A percentile compares a stretch with the other conserved stretches of the same genome.
Conservation (phyloP, 2,329 filamentous ascomycete genomes). For the Sporothrix inflata region DNA sequence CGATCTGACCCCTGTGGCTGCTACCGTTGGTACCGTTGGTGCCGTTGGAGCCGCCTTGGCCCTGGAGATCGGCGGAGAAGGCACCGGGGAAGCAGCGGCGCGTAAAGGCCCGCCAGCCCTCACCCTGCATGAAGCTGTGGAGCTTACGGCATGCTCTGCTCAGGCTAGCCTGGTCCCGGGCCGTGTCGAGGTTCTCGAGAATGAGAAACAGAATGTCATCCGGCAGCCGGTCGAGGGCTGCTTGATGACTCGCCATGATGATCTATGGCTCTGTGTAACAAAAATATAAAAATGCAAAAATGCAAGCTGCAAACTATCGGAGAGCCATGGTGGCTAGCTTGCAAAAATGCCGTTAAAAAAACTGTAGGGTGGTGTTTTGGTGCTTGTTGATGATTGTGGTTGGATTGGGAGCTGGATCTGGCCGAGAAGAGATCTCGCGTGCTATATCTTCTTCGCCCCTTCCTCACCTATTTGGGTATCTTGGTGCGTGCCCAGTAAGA, state of each 20-base stretch:
- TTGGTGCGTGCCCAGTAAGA: not conserved
- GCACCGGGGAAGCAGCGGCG: conserved; percentile 44
- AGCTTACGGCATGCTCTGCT: conserved; percentile 46
- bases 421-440: not conserved
- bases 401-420: not conserved
- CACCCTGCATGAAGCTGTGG: conserved; percentile 43
- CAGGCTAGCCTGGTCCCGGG: conserved; percentile 52
- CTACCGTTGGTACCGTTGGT: not conserved
- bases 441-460: not conserved
- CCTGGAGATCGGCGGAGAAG: not conserved
- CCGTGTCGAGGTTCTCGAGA: conserved; percentile 52
- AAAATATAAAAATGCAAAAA: not conserved
- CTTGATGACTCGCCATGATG: not conserved
- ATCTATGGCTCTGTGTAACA: not conserved
- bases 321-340: conserved; percentile 5
- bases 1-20: not conserved
- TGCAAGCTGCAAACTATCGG: not conserved
- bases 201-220: conserved; percentile 56
- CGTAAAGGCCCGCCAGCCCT: conserved; percentile 57
- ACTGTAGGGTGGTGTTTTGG: not conserved
- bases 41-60: not conserved
- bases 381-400: not conserved
- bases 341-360: not conserved
- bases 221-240: conserved; percentile 48
- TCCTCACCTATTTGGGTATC: not conserved